Conservation (phyloP, 768 basidiomycete species). For the Piloderma croceum region DNA sequence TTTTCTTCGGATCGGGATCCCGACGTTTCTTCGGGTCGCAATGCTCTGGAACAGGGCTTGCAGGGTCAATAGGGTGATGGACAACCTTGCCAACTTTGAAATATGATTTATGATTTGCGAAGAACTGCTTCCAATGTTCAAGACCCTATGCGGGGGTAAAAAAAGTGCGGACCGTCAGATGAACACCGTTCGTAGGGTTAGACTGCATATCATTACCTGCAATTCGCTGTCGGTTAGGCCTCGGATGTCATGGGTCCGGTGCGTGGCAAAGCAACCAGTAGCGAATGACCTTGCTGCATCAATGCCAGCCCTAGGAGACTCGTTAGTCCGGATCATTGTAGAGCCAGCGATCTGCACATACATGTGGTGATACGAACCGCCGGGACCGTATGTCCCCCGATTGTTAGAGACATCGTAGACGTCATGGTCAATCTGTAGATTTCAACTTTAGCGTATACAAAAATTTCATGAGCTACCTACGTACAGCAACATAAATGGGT, state of each 20-base stretch:
- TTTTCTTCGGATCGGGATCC: conserved; percentile 24
- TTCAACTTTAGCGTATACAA: no score
- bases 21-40: conserved; percentile 61
- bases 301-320: conserved; percentile 54
- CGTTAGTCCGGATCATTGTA: background rate
- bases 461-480: conserved; percentile 17
- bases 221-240: conserved; percentile 71
- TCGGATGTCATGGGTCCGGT: conserved; percentile 87
- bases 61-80: conserved; percentile 73
- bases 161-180: conserved; percentile 1
- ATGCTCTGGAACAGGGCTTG: conserved; percentile 65
- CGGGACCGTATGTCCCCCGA: conserved; percentile 75
- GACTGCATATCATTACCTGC: conserved; percentile 40
- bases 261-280: conserved; percentile 89
- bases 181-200: conserved; percentile 2
- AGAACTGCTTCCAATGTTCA: conserved; percentile 88
- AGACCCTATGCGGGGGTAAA: conserved; percentile 47
- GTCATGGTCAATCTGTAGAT: conserved; percentile 77
- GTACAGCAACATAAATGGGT: conserved; percentile 82
- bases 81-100: conserved; percentile 68
- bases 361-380: conserved; percentile 78
- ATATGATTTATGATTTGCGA: conserved; percentile 76
- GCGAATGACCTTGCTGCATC: conserved; percentile 92
- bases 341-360: conserved; percentile 29
- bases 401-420: conserved; percentile 89